Evolutionary conservation across 2,329 filamentous ascomycete genomes (phyloP), one percentile per base, ranked within the genome.

Genomic region (Chaetomium sp.): DNA sequence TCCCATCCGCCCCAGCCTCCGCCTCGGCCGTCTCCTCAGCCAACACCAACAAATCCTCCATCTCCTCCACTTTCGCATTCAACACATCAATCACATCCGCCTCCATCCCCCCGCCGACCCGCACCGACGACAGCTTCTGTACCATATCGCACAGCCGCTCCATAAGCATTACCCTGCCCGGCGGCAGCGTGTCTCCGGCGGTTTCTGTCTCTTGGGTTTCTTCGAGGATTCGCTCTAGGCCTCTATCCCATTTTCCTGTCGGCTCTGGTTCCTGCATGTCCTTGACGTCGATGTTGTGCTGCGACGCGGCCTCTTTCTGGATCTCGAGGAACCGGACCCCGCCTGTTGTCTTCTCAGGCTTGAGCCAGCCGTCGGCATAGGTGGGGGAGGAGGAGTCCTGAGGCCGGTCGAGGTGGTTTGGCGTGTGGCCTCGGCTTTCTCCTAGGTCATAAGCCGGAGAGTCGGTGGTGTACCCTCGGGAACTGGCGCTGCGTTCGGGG

Each of bases 111-210:
- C 63, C 59, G 38, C 62, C 58, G 10, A 65, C 61, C 38, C 67
- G 59, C 27, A 65, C 62, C 51, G 65, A 38, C 4, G 63, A 66
- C 6, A 76, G 64, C 44, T 71, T 69, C 50, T 71, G 67, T n/a
- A 72, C 66, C 27, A 76, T 58, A 44, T 70, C 68, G 47, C 64
- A 65, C 12, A 76, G 67, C 36, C 74, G 70, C 59, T 75, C 71
- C 35, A 79, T 72, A 52, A 82, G 72, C 32, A 75, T 72, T 58
- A 79, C 72, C 54, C 71, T 72, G 64, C 43, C 54, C 27, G 49
- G 50, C 3, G 56, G 53, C 19, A 54, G 49, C 69, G 70, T 57
- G 71, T 71, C 45, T 68, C 67, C 14, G 19, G 19, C 19, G 19
- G 19, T 27, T 67, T 62, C 52, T 27, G 37, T 34, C 70, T 71